phyloP scores from a whole-genome alignment of 2,329 filamentous ascomycete species.

The Cladosporium oxysporum region DNA sequence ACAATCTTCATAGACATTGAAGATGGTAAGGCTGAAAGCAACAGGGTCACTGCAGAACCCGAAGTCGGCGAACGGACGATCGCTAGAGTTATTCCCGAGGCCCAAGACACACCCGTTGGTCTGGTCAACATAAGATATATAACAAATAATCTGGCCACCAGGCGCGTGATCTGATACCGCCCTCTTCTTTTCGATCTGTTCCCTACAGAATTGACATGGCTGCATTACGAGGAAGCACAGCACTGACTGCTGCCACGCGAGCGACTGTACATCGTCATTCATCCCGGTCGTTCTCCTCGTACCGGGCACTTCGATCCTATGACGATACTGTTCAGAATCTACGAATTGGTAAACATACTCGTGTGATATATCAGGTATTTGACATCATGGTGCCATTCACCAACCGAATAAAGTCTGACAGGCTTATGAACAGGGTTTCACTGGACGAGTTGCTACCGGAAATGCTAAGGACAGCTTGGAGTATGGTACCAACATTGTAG shows the following conservation, averaged over 20 bases:
- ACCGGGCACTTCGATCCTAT: constrained; percentile 45
- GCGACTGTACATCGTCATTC: not conserved
- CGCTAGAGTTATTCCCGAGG: constrained; percentile 17
- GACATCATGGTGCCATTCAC: not conserved
- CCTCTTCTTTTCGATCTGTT: not conserved
- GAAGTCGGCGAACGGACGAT: constrained; percentile 16
- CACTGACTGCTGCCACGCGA: constrained; percentile 18
- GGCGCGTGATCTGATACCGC: not conserved
- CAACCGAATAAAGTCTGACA: not conserved
- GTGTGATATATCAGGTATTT: constrained; percentile 62
- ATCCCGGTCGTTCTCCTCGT: constrained; percentile 32
- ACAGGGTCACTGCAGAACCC: constrained; percentile 8
- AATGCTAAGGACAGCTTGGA: constrained; percentile 75
- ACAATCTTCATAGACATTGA: not conserved
- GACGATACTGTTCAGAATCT: constrained; percentile 66
- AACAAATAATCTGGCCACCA: not conserved
- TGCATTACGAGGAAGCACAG: constrained; percentile 26
- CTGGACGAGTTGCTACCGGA: constrained; percentile 67
- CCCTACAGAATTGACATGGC: constrained; percentile 24
- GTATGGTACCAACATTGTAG: constrained; percentile 80
- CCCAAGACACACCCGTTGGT: not conserved
- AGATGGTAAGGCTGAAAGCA: not conserved
- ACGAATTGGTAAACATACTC: constrained; percentile 66
- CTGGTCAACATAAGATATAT: not conserved
- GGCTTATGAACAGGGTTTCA: constrained; percentile 55